These are phyloP conservation scores for Kingdonia uniflora DNA, from an alignment of 164 flowering plant genomes.

Conservation along the genomic window DNA sequence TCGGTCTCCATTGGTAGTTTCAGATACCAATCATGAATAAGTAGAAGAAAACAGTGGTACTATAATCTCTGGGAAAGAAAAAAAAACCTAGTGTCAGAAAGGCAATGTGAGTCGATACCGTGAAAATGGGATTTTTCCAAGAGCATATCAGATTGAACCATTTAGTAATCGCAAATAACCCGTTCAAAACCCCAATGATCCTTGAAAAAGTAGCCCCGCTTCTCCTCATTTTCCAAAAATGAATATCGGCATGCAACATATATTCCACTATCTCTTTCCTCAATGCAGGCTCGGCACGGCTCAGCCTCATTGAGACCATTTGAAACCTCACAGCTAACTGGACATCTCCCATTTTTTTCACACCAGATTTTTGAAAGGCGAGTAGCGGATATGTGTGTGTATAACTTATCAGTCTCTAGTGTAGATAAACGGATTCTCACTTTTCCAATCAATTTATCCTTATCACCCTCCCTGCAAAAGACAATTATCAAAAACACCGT, in stretches of 20 bases:
- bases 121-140: background rate
- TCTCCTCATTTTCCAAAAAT: constrained; percentile 5
- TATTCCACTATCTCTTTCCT: constrained; percentile 1
- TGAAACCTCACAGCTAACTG: constrained; percentile 5
- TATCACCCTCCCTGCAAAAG: constrained; percentile 1
- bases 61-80: background rate
- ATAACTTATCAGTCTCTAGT: background rate
- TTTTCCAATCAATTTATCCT: constrained; percentile 2
- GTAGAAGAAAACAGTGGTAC: background rate
- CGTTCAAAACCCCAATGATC: constrained; percentile 5
- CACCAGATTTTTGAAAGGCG: background rate
- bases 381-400: constrained; percentile 1
- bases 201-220: background rate
- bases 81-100: background rate
- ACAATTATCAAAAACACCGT: background rate
- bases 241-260: constrained; percentile 3
- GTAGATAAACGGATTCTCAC: constrained; percentile 2
- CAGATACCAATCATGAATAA: constrained; percentile 1
- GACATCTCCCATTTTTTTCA: constrained; percentile 5
- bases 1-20: background rate
- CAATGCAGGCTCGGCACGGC: constrained; percentile 3
- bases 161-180: background rate
- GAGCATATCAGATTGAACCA: constrained; percentile 2
- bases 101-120: background rate
- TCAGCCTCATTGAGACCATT: constrained; percentile 2